These are phyloP conservation scores for Pseudofabraea citricarpa DNA, from an alignment of 2,329 filamentous ascomycete genomes.

Conservation along the genomic window DNA sequence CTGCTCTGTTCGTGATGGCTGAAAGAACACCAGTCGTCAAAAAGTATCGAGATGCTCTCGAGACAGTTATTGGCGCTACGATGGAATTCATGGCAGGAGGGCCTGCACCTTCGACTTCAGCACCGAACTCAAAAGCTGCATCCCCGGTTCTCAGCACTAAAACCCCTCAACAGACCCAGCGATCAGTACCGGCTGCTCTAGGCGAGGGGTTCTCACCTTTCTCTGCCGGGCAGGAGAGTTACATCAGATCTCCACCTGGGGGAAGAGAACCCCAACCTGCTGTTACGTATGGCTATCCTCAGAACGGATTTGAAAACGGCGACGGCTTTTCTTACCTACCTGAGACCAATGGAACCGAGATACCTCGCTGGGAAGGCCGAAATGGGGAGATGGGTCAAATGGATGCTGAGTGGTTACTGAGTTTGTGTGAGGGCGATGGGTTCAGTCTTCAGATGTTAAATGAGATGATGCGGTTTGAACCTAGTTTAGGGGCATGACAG, in stretches of 20 bases:
- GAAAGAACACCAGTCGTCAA: slow-evolving; percentile 38
- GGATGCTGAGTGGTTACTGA: slow-evolving; percentile 21
- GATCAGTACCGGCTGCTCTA: neutral
- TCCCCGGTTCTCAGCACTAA: neutral
- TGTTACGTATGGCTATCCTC: slow-evolving; percentile 5
- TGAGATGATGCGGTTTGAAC: slow-evolving; percentile 10
- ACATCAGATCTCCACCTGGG: slow-evolving; percentile 7
- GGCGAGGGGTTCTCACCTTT: slow-evolving; percentile 8
- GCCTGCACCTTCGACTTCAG: neutral
- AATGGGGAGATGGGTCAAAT: slow-evolving; percentile 21
- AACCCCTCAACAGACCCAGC: slow-evolving; percentile 2
- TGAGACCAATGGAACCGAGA: neutral
- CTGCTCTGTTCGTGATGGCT: slow-evolving; percentile 40
- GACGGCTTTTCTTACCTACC: slow-evolving; percentile 13
- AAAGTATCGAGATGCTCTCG: slow-evolving; percentile 37
- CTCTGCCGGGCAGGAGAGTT: slow-evolving; percentile 13
- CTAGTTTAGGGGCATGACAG: slow-evolving; percentile 4
- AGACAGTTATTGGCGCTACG: slow-evolving; percentile 34
- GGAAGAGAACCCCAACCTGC: neutral
- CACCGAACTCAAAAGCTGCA: neutral
- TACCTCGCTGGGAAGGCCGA: slow-evolving; percentile 15
- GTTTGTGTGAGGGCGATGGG: slow-evolving; percentile 12
- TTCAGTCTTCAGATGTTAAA: slow-evolving; percentile 8
- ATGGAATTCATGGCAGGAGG: slow-evolving; percentile 29
- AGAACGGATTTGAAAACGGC: slow-evolving; percentile 1